Percentiles rank a stretch among this genome's conserved stretches.
These are phyloP conservation scores for Echinosophora koreensis DNA, from an alignment of 306 rosid species.

Conservation along the genomic window DNA sequence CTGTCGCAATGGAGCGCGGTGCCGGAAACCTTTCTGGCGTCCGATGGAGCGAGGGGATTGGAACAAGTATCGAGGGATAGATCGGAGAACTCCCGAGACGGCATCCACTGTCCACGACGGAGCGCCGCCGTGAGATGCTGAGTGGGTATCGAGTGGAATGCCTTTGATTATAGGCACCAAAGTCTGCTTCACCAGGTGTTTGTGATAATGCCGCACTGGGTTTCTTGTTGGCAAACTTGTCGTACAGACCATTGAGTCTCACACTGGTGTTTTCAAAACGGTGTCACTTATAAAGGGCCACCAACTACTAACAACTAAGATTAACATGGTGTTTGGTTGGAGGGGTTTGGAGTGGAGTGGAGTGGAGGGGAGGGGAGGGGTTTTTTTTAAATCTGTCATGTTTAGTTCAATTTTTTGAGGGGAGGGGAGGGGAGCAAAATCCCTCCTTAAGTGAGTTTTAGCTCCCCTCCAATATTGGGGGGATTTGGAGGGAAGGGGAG, in stretches of 20 bases:
- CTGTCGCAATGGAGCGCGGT: slow-evolving; percentile 78
- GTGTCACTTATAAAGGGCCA: too few species aligned
- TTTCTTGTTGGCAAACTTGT: slow-evolving; percentile 7
- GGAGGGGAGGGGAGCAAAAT: too few species aligned
- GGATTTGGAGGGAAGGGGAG: too few species aligned
- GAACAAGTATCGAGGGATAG: slow-evolving; percentile 73
- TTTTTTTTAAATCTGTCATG: too few species aligned
- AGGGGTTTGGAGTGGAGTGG: too few species aligned
- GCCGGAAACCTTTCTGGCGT: slow-evolving; percentile 66
- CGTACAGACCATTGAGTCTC: not conserved
- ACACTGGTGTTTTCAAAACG: not conserved
- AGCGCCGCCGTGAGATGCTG: slow-evolving; percentile 15
- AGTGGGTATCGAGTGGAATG: slow-evolving; percentile 62
- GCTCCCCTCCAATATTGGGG: too few species aligned
- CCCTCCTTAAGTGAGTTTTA: too few species aligned
- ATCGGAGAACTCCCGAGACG: slow-evolving; percentile 64
- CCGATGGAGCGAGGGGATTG: slow-evolving; percentile 80
- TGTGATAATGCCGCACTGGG: slow-evolving; percentile 38
- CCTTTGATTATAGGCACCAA: slow-evolving; percentile 64
- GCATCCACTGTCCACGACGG: slow-evolving; percentile 59
- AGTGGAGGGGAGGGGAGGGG: too few species aligned
- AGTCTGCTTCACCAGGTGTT: slow-evolving; percentile 62
- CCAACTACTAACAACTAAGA: too few species aligned
- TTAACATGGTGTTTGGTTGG: too few species aligned
- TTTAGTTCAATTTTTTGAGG: too few species aligned